Evolutionary conservation across 805 yeast genomes (phyloP).

Genomic region (Crinitomyces ghanaensis): DNA sequence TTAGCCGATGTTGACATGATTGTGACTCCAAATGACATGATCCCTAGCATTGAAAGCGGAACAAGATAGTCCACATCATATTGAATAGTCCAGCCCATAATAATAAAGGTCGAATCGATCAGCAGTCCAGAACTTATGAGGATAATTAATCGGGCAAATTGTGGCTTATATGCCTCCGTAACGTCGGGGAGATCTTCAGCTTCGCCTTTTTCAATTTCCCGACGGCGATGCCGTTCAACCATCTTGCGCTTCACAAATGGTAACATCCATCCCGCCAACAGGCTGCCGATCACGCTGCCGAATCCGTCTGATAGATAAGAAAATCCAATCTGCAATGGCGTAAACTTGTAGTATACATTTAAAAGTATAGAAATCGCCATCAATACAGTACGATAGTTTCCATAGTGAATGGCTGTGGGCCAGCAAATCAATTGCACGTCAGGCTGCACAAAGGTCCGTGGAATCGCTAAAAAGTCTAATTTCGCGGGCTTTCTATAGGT

Average conservation of each 20-base stretch:
- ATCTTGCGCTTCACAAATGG: constrained; percentile 55
- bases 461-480: constrained; percentile 33
- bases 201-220: constrained; percentile 14
- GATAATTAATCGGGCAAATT: constrained; percentile 43
- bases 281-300: constrained; percentile 51
- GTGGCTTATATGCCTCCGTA: constrained; percentile 40
- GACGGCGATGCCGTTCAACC: constrained; percentile 5
- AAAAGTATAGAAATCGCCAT: constrained; percentile 43
- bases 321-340: constrained; percentile 50
- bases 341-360: constrained; percentile 37
- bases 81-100: constrained; percentile 68
- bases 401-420: constrained; percentile 52
- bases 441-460: constrained; percentile 8
- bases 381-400: constrained; percentile 58
- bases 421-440: constrained; percentile 38
- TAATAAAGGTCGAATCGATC: constrained; percentile 32
- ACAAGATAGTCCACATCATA: constrained; percentile 37
- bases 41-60: too few species aligned
- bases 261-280: constrained; percentile 55
- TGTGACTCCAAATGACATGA: too few species aligned
- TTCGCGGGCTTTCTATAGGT: constrained; percentile 10
- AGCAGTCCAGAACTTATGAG: constrained; percentile 33
- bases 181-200: constrained; percentile 18
- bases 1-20: too few species aligned
- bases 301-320: constrained; percentile 68